phyloP scores from a whole-genome alignment of 1,139 yeast species.

The Taphrina deformans region DNA sequence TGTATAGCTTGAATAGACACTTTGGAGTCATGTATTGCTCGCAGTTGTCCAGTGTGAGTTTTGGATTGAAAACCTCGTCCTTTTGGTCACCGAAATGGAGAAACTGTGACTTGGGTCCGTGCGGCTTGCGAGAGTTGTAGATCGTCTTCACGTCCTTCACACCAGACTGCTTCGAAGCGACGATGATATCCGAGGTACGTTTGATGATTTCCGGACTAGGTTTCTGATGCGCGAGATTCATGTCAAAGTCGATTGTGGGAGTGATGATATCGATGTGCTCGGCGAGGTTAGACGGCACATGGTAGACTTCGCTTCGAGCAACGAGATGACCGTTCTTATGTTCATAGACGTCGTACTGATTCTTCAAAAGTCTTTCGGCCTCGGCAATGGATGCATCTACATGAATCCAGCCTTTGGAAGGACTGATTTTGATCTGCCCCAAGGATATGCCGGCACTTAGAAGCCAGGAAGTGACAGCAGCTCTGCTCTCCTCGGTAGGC shows the following conservation, averaged over 20 bases:
- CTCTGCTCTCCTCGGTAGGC: neutral
- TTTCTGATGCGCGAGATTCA: neutral
- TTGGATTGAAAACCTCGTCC: neutral
- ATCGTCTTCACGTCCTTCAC: neutral
- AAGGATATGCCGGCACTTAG: neutral
- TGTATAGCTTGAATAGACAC: constrained; percentile 13
- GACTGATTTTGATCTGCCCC: neutral
- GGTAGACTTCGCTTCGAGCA: neutral
- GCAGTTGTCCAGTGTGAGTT: neutral
- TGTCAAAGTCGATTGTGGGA: constrained; percentile 7
- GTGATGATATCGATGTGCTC: constrained; percentile 16
- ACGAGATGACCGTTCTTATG: neutral
- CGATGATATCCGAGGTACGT: neutral
- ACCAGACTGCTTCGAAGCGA: constrained; percentile 3
- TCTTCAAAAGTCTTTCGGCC: constrained; percentile 9
- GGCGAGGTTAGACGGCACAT: neutral
- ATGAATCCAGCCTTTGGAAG: neutral
- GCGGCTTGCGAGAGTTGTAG: neutral
- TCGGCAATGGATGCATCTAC: constrained; percentile 4
- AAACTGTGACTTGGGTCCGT: neutral
- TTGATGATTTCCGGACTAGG: constrained; percentile 2
- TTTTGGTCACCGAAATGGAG: neutral
- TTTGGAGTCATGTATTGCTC: constrained; percentile 3
- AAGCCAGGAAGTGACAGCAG: constrained; percentile 8
- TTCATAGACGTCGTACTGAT: neutral